Conservation (phyloP, 2,329 filamentous ascomycete genomes). For the Diaporthe eres region DNA sequence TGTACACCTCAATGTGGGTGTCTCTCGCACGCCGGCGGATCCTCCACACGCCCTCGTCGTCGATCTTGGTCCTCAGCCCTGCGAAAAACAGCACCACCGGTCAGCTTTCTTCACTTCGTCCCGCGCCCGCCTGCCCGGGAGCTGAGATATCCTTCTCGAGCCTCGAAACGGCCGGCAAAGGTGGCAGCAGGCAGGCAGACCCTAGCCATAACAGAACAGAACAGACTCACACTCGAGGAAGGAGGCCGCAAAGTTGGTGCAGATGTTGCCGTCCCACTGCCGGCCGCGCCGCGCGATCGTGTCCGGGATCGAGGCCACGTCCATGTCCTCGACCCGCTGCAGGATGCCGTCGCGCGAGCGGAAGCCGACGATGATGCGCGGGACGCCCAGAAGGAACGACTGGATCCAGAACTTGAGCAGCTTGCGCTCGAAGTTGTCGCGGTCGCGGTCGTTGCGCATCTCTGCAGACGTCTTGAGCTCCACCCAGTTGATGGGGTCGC, state of each 20-base stretch:
- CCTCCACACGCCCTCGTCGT: conserved; percentile 84
- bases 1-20: conserved; percentile 79
- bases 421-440: conserved; percentile 86
- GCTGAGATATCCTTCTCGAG: background rate
- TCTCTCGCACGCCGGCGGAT: conserved; percentile 77
- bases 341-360: conserved; percentile 81
- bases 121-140: too few species aligned
- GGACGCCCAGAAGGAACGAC: conserved; percentile 93
- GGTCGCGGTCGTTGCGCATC: conserved; percentile 76
- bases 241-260: conserved; percentile 87
- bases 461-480: conserved; percentile 93
- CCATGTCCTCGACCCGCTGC: conserved; percentile 80
- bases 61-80: conserved; percentile 76
- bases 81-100: background rate
- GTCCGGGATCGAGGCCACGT: conserved; percentile 83
- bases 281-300: conserved; percentile 78
- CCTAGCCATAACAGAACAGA: too few species aligned
- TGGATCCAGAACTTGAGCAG: conserved; percentile 97
- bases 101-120: background rate
- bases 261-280: conserved; percentile 92
- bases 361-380: conserved; percentile 92
- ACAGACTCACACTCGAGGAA: conserved; percentile 80
- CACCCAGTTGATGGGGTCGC: conserved; percentile 87
- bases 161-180: background rate
- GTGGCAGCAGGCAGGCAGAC: background rate